Evolutionary conservation across 164 flowering plant species (phyloP).

Genomic region (Chimonanthus praecox): DNA sequence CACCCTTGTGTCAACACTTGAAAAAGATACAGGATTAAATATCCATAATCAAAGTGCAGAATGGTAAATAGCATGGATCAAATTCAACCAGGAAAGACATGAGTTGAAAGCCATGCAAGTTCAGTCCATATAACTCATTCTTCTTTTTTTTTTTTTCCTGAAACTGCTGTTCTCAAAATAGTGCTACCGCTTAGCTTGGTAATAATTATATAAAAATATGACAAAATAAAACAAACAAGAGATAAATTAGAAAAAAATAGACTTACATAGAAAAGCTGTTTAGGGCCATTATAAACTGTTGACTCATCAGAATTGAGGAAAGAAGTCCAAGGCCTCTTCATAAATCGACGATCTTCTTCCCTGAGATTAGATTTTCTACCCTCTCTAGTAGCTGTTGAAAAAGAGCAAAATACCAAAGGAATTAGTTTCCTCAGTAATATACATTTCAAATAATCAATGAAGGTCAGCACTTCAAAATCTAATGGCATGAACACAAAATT

Average conservation of each 20-base stretch:
- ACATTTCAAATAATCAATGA: not conserved
- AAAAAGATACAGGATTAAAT: not conserved
- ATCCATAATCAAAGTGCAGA: not conserved
- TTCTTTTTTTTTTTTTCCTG: too few relatives aligned
- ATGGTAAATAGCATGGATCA: not conserved
- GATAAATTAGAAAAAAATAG: not conserved
- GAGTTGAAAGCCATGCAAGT: not conserved
- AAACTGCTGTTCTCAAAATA: too few relatives aligned
- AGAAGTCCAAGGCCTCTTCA: conserved; percentile 30
- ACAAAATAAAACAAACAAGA: not conserved
- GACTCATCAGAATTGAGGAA: conserved; percentile 19
- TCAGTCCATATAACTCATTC: not conserved
- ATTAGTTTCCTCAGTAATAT: not conserved
- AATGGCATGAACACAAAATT: not conserved
- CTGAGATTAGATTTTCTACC: conserved; percentile 14
- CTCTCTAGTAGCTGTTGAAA: conserved; percentile 25
- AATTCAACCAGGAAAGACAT: not conserved
- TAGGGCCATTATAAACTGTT: conserved; percentile 17
- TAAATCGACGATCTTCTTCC: conserved; percentile 31
- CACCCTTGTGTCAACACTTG: too few relatives aligned
- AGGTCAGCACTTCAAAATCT: not conserved
- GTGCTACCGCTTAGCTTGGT: not conserved
- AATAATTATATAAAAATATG: not conserved
- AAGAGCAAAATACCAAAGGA: not conserved
- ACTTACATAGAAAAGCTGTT: conserved; percentile 37